These are phyloP conservation scores for Penicillium atrosanguineum DNA, from an alignment of 495 filamentous ascomycete species.

Conservation along the genomic window DNA sequence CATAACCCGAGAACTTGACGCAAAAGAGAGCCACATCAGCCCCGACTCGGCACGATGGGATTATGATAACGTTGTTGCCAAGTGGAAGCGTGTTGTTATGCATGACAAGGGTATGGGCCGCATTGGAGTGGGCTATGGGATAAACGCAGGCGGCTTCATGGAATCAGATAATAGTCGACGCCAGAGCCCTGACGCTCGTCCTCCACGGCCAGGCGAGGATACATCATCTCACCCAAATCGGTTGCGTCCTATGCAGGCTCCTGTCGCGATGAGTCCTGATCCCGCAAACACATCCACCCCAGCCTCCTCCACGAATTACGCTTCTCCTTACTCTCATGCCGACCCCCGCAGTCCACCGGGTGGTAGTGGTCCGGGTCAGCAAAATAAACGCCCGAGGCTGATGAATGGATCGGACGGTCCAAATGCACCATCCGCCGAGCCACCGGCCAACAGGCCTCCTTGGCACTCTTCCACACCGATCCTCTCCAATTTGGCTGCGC, in stretches of 20 bases:
- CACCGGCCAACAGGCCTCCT: constrained; percentile 6
- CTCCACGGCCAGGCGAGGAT: constrained; percentile 28
- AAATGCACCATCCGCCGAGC: constrained; percentile 9
- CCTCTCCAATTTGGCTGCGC: constrained; percentile 26
- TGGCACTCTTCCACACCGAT: constrained; percentile 24
- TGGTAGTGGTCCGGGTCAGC: constrained; percentile 22
- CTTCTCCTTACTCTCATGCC: constrained; percentile 34
- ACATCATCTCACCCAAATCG: constrained; percentile 26
- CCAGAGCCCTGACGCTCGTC: constrained; percentile 20
- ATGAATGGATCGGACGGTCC: constrained; percentile 41
- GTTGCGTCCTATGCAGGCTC: constrained; percentile 28
- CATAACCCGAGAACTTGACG: constrained; percentile 41
- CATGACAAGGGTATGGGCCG: constrained; percentile 48
- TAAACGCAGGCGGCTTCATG: constrained; percentile 9
- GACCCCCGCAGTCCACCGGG: constrained; percentile 27
- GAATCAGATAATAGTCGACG: constrained; percentile 17
- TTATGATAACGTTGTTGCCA: constrained; percentile 54
- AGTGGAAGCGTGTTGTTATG: constrained; percentile 57
- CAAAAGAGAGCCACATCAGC: constrained; percentile 34
- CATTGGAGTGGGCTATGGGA: constrained; percentile 30
- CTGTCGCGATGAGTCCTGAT: constrained; percentile 32
- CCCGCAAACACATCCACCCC: constrained; percentile 26
- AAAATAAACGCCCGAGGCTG: constrained; percentile 40
- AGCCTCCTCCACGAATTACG: constrained; percentile 29
- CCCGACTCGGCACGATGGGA: constrained; percentile 48